A percentile compares a stretch with the other conserved stretches of the same genome.
Conservation (phyloP, 2,329 filamentous ascomycete genomes). For the Aspergillus aculeatus region DNA sequence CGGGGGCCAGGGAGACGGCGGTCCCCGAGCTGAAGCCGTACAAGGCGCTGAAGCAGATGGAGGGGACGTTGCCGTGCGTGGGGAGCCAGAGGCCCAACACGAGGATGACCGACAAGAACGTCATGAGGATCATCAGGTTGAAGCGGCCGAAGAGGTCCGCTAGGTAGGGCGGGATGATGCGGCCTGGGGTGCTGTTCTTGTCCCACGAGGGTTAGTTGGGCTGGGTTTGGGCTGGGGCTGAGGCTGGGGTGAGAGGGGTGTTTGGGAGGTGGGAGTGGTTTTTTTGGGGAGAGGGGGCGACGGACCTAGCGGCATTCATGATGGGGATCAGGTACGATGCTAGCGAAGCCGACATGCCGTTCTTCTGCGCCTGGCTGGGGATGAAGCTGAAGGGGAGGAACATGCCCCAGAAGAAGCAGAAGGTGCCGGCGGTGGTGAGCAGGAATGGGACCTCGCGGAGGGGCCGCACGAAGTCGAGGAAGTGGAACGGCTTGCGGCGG, state of each 20-base stretch:
- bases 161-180: slow-evolving; percentile 54
- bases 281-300: neutral
- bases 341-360: slow-evolving; percentile 31
- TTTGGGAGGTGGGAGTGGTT: neutral
- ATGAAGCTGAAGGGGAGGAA: slow-evolving; percentile 17
- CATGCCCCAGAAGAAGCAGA: slow-evolving; percentile 42
- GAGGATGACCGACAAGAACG: slow-evolving; percentile 7
- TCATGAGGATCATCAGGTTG: slow-evolving; percentile 19
- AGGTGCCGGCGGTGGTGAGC: slow-evolving; percentile 29
- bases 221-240: too few species aligned
- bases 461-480: slow-evolving; percentile 11
- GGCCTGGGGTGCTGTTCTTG: slow-evolving; percentile 50
- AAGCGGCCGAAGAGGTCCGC: slow-evolving; percentile 50
- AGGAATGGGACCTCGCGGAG: slow-evolving; percentile 12
- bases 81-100: slow-evolving; percentile 56
- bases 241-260: too few species aligned
- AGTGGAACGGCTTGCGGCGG: slow-evolving; percentile 8
- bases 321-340: slow-evolving; percentile 56
- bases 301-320: slow-evolving; percentile 47
- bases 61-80: slow-evolving; percentile 53
- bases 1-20: slow-evolving; percentile 62
- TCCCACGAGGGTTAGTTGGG: neutral
- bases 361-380: slow-evolving; percentile 13
- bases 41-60: slow-evolving; percentile 64
- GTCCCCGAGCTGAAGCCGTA: slow-evolving; percentile 70